Percentiles rank a stretch among this genome's conserved stretches.
Evolutionary conservation across 169 alveolate genomes (phyloP).

Genomic region (Plasmodium cynomolgi): DNA sequence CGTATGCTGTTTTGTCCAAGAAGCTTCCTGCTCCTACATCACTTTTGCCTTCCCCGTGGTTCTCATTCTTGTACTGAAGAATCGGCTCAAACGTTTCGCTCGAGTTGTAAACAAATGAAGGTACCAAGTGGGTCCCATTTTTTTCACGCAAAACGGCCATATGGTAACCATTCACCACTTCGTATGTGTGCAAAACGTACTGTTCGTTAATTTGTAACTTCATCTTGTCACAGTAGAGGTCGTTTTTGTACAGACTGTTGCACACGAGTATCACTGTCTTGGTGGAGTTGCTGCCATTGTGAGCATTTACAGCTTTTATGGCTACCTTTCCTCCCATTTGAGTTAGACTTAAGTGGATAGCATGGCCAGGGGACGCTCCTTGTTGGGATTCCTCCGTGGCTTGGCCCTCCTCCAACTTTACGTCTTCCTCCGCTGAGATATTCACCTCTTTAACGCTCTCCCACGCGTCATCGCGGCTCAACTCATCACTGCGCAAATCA

Average conservation of each 20-base stretch:
- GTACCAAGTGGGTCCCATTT: neutral
- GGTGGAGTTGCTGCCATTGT: neutral
- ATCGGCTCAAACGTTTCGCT: constrained; percentile 15
- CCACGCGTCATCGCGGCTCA: neutral
- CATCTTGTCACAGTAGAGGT: neutral
- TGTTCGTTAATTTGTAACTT: neutral
- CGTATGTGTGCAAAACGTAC: neutral
- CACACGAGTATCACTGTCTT: neutral
- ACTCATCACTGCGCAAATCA: neutral
- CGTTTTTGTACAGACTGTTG: neutral
- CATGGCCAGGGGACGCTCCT: neutral
- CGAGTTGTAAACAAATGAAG: neutral
- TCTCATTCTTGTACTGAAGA: neutral
- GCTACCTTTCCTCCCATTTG: neutral
- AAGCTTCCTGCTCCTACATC: neutral
- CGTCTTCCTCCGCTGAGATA: neutral
- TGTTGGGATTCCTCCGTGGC: neutral
- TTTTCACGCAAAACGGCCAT: neutral
- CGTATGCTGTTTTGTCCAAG: neutral
- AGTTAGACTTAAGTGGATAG: neutral
- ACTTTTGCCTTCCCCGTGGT: neutral
- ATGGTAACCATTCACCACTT: constrained; percentile 2
- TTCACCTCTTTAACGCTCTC: neutral
- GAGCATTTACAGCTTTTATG: neutral
- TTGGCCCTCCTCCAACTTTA: neutral